A percentile compares a stretch with the other conserved stretches of the same genome.
Conservation (phyloP, 331 rosid species). For the Cucumis variabilis region DNA sequence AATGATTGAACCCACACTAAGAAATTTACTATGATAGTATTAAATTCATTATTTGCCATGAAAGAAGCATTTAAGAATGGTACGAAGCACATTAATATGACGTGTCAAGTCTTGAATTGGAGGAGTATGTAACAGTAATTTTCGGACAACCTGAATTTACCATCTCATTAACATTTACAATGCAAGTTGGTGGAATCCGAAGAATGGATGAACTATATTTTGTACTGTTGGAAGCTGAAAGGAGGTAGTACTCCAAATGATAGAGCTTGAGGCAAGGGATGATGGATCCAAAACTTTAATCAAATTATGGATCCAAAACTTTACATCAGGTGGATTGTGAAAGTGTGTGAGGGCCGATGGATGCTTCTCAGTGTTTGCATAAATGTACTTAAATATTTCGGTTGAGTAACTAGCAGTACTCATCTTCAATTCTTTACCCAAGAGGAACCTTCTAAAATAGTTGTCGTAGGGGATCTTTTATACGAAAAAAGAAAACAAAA, state of each 20-base stretch:
- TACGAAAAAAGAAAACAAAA: too few relatives aligned
- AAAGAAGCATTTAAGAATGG: too few relatives aligned
- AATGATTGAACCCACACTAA: too few relatives aligned
- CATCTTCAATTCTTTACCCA: background rate
- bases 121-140: background rate
- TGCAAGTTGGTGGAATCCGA: background rate
- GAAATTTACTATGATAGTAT: too few relatives aligned
- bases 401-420: background rate
- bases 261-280: background rate
- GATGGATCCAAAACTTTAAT: background rate
- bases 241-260: background rate
- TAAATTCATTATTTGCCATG: too few relatives aligned
- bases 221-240: background rate
- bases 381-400: background rate
- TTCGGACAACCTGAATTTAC: background rate
- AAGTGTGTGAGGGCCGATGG: background rate
- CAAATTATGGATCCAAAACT: background rate
- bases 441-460: background rate
- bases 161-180: background rate
- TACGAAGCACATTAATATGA: too few relatives aligned
- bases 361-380: background rate
- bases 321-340: background rate
- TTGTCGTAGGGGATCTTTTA: too few relatives aligned
- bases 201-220: background rate
- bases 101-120: background rate